Evolutionary conservation across 495 filamentous ascomycete genomes (phyloP), one percentile per base, ranked within the genome.

Genomic region (Penicillium samsonianum): DNA sequence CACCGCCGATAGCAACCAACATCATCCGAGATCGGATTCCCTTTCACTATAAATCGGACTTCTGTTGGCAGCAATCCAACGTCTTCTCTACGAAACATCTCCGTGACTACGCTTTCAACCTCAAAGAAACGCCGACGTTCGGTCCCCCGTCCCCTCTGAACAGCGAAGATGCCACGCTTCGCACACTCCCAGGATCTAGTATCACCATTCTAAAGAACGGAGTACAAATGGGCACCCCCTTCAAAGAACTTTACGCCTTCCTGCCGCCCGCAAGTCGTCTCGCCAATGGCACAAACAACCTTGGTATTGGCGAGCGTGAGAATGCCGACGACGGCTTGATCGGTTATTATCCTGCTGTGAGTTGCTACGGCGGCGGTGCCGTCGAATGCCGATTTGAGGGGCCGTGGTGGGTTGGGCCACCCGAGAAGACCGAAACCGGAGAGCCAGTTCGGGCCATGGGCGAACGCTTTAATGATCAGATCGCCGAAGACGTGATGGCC

Each of bases 141-240:
- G 77, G 74, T 74, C 87, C 25, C 74, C 90, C 45, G 63, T 85
- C 65, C 67, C 81, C 64, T 62, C 78, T 55, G 65, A 90, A 91
- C 58, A 90, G 90, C 58, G 83, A 87, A 16, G 76, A 85, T 26
- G 80, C 89, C 8, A 77, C 87, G 1, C 73, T 96, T 16, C 86
- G 92, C 42, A 96, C 92, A 1, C 79, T 99, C 1, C 93, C 95
- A 0, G 84, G 88, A 41, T 95, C 90, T 3, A 86, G 82, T 58
- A 92, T 98, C 64, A 90, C 87, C 22, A 79, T 98, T 48, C 96
- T 91, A 78, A 94, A 93, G 64, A 99, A 99, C 63, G 95, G 95
- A 5, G 78, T 84, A 30, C 77, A 87, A 23, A 86, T 96, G 73
- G 95, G 95, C 9, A 92, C 87, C 0, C 86, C 93, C 0, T 99